Evolutionary conservation across 116 monocot genomes (phyloP), one percentile per base, ranked within the genome.

Genomic region (Posidonia oceanica): DNA sequence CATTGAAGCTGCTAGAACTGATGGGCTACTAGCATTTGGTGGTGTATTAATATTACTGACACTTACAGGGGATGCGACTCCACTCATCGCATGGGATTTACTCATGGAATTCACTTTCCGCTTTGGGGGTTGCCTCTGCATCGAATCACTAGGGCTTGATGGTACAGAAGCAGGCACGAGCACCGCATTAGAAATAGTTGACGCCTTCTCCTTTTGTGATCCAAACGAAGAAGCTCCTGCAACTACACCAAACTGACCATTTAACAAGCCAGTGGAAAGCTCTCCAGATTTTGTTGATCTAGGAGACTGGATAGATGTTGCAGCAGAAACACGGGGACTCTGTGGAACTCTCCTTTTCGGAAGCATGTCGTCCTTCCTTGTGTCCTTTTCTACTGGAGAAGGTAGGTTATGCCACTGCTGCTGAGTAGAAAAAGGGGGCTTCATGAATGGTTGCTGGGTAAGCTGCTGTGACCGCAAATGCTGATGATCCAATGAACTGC

Each of bases 11-110:
- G 83, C 69, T 54, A 76, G 81, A 69, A 84, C 71, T n/a, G 89
- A 87, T 69, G 97, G 89, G 54, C 92, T 92, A 23, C 54, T 77
- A 39, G 85, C 85, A 83, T 79, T 92, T 57, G 85, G 53, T 63
- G 83, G 79, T 62, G 69, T 66, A 82, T 62, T 82, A 66, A 86
- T 77, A 78, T 85, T 93, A 59, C 85, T 77, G 42, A 93, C 85
- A 82, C 97, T 98, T 57, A 87, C 92, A 80, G 97, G 97, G 73
- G 92, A 97, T 58, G 85, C 92, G 62, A 89, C 92, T 72, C 82
- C 89, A 74, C 84, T 91, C 66, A 88, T 85, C 5, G 72, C 48
- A 71, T 86, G 92, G 69, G 82, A 72, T 81, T 85, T 89, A 17
- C 74, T 69, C 3, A 83, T 76, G 73, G 92, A 87, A 78, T 79